Evolutionary conservation across 495 filamentous ascomycete genomes (phyloP).

Genomic region (Chaetomium cochliodes): DNA sequence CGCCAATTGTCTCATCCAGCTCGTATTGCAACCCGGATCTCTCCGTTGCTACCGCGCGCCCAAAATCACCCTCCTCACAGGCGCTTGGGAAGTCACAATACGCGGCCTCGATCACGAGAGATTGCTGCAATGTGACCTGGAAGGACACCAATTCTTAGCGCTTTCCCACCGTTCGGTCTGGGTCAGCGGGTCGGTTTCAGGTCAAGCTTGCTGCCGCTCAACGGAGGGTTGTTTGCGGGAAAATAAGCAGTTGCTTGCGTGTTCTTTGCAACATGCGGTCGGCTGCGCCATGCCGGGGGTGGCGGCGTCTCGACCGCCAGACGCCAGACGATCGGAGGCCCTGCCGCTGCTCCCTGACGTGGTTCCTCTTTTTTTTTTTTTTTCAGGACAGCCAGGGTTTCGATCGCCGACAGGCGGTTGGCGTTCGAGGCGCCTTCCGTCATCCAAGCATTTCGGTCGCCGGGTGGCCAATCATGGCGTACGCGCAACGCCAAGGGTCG

Average conservation of each 20-base stretch:
- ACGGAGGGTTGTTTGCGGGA: neutral
- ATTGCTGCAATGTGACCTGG: slow-evolving; percentile 1
- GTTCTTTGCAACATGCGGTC: neutral
- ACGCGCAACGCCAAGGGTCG: slow-evolving; percentile 6
- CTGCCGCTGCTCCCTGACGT: slow-evolving; percentile 16
- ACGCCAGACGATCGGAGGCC: slow-evolving; percentile 4
- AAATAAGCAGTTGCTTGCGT: neutral
- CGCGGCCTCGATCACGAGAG: neutral
- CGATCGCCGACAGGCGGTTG: neutral
- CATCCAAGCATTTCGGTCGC: slow-evolving; percentile 6
- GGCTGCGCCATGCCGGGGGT: neutral
- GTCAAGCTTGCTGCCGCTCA: neutral
- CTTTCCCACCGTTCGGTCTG: neutral
- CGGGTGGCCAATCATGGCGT: slow-evolving; percentile 7
- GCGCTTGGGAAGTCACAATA: slow-evolving; percentile 7
- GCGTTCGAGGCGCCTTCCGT: slow-evolving; percentile 13
- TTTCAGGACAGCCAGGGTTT: neutral
- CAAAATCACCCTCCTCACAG: neutral
- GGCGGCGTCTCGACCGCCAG: slow-evolving; percentile 1
- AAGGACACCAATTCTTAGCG: neutral
- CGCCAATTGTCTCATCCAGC: slow-evolving; percentile 6
- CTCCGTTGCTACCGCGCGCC: neutral
- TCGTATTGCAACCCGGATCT: slow-evolving; percentile 5
- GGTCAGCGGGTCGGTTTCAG: slow-evolving; percentile 11
- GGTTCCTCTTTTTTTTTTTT: neutral